Evolutionary conservation across 2,329 filamentous ascomycete genomes (phyloP), one percentile per base, ranked within the genome.

Genomic region (Sporothrix euskadiensis): DNA sequence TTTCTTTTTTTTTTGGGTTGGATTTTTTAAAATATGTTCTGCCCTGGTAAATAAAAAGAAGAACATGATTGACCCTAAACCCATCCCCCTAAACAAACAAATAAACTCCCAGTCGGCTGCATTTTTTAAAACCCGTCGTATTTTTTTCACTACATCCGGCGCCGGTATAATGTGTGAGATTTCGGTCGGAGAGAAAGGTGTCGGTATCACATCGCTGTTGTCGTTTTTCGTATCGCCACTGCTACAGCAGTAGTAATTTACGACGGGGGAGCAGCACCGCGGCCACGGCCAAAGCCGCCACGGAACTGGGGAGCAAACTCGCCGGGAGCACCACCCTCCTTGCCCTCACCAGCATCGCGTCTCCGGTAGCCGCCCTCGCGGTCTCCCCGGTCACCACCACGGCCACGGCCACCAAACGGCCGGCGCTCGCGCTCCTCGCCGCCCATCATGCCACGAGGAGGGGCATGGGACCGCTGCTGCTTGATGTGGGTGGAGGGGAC

Each of bases 401-500:
- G 88, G 82, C 92, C 91, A 87, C 93, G 92, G 85, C 92, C 91
- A 78, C 86, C 91, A 82, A 93, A 93, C 79, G 92, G 91, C 86
- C 94, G 91, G 83, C 91, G 89, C 88, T 96, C 93, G 86, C 88
- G 88, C 83, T 91, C 89, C 78, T 88, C 86, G 84, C 97, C 94
- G 81, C 94, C 94, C 88, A 98, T 91, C 96, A 99, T 98, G 83
- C 96, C 96, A 83, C 96, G 94, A 83, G 96, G 95, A 85, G 95
- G 95, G 87, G 94, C 94, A 87, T 98, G 94, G 81, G 94, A 96
- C 86, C 96, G 94, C 90, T 98, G 94, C 89, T 98, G 94, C 93
- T 99, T 99, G 89, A 99, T 98, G 92, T 99, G 96, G 82, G 96
- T 99, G 82, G 97, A 94, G 81, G 96, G 96, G 80, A 99, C 96